Percentiles rank a stretch among this genome's conserved stretches.
phyloP scores from a whole-genome alignment of 2,329 filamentous ascomycete species.

The Ceratocystis lukuohia region DNA sequence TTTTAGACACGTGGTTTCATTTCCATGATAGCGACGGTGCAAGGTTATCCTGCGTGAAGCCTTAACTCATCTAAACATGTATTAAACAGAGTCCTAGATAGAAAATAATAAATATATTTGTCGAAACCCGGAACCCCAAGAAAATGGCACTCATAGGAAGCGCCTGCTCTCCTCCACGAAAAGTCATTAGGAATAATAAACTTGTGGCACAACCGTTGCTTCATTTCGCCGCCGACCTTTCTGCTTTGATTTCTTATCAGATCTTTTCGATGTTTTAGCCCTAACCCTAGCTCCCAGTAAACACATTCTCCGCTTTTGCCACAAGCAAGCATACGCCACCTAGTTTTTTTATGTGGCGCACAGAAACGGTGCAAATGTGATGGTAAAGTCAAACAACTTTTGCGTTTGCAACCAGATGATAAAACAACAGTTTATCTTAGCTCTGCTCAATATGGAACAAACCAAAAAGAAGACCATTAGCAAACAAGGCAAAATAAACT shows the following conservation, averaged over 20 bases:
- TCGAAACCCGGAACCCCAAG: no score
- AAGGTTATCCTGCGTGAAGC: no score
- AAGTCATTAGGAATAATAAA: no score
- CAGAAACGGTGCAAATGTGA: not conserved
- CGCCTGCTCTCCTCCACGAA: no score
- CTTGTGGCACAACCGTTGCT: no score
- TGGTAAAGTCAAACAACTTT: not conserved
- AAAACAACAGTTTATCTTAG: not conserved
- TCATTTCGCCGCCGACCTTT: no score
- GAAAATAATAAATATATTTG: not conserved
- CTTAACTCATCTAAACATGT: no score
- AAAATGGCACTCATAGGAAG: no score
- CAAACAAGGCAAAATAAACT: not conserved
- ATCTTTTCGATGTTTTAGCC: not conserved
- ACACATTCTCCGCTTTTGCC: not conserved
- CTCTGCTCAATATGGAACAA: not conserved
- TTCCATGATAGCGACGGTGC: not conserved
- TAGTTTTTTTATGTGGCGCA: not conserved
- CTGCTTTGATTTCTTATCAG: not conserved
- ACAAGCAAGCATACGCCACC: not conserved
- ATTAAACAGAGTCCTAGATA: no score
- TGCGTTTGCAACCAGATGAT: no score
- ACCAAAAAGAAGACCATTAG: not conserved
- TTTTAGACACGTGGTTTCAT: not conserved
- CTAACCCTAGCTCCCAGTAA: not conserved